A percentile compares a stretch with the other conserved stretches of the same genome.
Evolutionary conservation across 2,329 filamentous ascomycete species (phyloP).

Genomic region (Calonectria henricotiae): DNA sequence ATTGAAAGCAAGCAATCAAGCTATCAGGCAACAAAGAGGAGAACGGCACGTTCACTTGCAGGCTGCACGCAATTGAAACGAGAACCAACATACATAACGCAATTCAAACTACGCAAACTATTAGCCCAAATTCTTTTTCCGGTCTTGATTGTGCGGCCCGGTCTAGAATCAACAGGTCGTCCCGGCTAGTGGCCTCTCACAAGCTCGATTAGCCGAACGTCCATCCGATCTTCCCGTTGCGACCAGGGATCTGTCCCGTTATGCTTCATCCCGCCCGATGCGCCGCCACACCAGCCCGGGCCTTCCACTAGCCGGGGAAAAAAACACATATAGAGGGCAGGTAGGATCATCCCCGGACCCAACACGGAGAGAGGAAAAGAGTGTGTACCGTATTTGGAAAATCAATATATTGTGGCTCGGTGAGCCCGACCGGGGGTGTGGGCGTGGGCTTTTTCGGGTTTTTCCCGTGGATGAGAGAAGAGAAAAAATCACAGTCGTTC

Average conservation of each 20-base stretch:
- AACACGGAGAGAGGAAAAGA: neutral
- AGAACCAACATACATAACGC: conserved; percentile 20
- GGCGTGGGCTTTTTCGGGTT: neutral
- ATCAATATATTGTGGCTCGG: neutral
- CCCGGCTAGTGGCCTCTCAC: conserved; percentile 1
- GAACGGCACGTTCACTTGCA: neutral
- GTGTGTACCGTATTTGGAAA: conserved; percentile 19
- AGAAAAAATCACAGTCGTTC: conserved; percentile 12
- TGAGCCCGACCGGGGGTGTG: conserved; percentile 11
- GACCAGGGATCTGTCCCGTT: conserved; percentile 29
- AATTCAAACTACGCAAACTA: neutral
- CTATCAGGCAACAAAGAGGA: conserved; percentile 8
- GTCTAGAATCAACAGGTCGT: conserved; percentile 3
- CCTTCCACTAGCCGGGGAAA: conserved; percentile 9
- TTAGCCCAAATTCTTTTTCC: conserved; percentile 17
- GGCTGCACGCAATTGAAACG: conserved; percentile 1
- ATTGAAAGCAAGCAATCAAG: neutral
- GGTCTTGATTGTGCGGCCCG: conserved; percentile 9
- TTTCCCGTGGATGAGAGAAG: neutral
- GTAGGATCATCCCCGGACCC: conserved; percentile 16
- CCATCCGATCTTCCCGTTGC: conserved; percentile 35
- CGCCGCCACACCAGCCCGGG: conserved; percentile 18
- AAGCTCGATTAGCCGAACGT: conserved; percentile 15
- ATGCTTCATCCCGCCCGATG: conserved; percentile 28
- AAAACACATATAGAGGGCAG: neutral